Percentiles rank a stretch among this genome's conserved stretches.
Conservation (phyloP, 2,329 filamentous ascomycete species). For the Uncinocarpus reesii region DNA sequence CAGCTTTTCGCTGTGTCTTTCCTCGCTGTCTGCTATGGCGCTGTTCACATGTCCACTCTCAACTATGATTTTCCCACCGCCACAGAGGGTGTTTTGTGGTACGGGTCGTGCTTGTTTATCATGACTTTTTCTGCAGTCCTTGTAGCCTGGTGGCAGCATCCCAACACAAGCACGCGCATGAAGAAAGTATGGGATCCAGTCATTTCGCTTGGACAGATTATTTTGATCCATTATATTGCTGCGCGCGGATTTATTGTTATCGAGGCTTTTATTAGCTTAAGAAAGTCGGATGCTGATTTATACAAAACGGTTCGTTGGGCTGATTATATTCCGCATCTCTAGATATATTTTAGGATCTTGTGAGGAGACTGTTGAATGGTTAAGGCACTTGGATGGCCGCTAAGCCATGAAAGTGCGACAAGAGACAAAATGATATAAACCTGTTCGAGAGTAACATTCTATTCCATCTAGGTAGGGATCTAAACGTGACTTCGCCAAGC, state of each 20-base stretch:
- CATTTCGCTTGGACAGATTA: neutral
- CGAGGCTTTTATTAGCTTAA: neutral
- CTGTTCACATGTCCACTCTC: neutral
- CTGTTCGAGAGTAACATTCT: no score
- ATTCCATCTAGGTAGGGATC: no score
- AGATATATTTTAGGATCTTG: no score
- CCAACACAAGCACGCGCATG: neutral
- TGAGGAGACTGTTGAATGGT: no score
- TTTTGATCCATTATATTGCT: neutral
- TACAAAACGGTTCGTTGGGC: neutral
- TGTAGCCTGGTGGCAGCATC: neutral
- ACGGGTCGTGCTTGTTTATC: constrained; percentile 3
- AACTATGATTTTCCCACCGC: neutral
- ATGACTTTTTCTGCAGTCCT: neutral
- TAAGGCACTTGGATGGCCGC: no score
- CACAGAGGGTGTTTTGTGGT: neutral
- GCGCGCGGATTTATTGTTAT: neutral
- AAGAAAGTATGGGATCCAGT: neutral
- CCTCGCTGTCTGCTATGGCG: neutral
- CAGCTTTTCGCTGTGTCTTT: neutral
- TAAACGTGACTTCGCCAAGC: no score
- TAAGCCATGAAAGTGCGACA: no score
- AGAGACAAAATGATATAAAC: no score
- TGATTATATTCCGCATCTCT: neutral
- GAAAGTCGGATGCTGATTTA: neutral